Conservation (phyloP, 345 rosid species). For the Hibiscus syriacus region DNA sequence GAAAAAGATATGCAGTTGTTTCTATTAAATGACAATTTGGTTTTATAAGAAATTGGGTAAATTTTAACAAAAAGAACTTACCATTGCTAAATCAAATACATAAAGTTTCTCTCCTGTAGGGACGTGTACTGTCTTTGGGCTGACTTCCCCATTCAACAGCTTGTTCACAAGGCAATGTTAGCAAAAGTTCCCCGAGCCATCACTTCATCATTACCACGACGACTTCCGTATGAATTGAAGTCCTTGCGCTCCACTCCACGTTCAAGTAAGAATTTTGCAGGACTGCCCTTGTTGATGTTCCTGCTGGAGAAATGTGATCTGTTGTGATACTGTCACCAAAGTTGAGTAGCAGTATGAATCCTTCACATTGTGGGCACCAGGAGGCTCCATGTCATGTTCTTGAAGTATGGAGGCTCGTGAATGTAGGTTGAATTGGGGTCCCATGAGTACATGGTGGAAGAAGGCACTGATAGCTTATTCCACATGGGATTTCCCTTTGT, state of each 20-base stretch:
- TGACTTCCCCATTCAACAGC: constrained; percentile 91
- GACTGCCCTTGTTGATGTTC: constrained; percentile 96
- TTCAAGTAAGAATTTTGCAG: constrained; percentile 75
- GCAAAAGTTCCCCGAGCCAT: constrained; percentile 99
- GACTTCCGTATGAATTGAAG: constrained; percentile 98
- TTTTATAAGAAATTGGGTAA: background rate
- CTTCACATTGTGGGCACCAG: constrained; percentile 86
- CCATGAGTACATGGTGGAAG: constrained; percentile 60
- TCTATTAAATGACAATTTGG: too few species aligned
- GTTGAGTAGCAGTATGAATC: constrained; percentile 93
- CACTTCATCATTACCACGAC: constrained; percentile 93
- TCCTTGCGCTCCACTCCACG: constrained; percentile 74
- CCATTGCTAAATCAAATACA: constrained; percentile 90
- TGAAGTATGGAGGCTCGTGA: constrained; percentile 97
- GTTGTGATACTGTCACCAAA: constrained; percentile 98
- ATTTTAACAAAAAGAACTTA: constrained; percentile 23
- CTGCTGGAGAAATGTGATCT: constrained; percentile 98
- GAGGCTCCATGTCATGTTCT: constrained; percentile 90
- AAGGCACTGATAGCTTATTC: constrained; percentile 74
- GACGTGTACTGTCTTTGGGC: constrained; percentile 86
- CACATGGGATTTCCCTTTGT: constrained; percentile 96
- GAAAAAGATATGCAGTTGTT: too few species aligned
- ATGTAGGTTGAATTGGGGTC: constrained; percentile 89
- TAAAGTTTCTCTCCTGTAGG: constrained; percentile 93
- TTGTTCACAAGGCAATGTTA: constrained; percentile 94